phyloP scores from a whole-genome alignment of 2,329 filamentous ascomycete genomes.

The Sporothrix brasiliensis region DNA sequence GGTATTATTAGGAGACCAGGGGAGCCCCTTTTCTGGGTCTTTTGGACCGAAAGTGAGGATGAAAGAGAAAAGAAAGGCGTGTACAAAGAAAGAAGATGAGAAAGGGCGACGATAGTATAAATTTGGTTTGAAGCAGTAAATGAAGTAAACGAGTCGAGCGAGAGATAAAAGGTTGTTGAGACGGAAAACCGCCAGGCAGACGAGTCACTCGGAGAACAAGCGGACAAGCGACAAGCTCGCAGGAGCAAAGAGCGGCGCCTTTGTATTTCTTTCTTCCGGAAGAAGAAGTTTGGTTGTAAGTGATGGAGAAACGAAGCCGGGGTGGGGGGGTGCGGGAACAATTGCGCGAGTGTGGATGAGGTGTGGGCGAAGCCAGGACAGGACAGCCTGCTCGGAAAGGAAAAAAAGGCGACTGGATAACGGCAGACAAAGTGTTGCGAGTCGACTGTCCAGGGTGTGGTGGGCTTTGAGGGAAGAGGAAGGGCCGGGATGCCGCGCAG shows the following conservation, averaged over 20 bases:
- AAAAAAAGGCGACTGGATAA: background rate
- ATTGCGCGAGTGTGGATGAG: constrained; percentile 10
- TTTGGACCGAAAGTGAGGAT: background rate
- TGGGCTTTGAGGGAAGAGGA: constrained; percentile 6
- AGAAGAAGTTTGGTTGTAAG: constrained; percentile 28
- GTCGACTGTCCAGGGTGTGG: background rate
- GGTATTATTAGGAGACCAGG: constrained; percentile 17
- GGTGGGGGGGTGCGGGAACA: constrained; percentile 1
- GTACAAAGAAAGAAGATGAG: background rate
- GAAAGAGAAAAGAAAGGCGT: background rate
- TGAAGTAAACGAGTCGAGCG: background rate
- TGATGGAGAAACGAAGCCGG: constrained; percentile 22
- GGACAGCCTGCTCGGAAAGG: background rate
- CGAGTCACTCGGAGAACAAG: constrained; percentile 9
- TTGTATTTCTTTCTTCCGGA: constrained; percentile 27
- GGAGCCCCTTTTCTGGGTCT: constrained; percentile 27
- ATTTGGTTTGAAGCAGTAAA: background rate
- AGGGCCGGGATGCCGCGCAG: constrained; percentile 25
- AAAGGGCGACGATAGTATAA: background rate
- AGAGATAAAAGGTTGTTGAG: background rate
- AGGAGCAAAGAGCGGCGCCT: constrained; percentile 5
- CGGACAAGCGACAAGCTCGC: background rate
- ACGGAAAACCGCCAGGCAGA: constrained; percentile 1
- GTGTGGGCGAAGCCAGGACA: constrained; percentile 1
- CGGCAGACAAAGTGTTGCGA: background rate